Evolutionary conservation across 257 asterid genomes (phyloP).

Genomic region (Primulina huaijiensis): DNA sequence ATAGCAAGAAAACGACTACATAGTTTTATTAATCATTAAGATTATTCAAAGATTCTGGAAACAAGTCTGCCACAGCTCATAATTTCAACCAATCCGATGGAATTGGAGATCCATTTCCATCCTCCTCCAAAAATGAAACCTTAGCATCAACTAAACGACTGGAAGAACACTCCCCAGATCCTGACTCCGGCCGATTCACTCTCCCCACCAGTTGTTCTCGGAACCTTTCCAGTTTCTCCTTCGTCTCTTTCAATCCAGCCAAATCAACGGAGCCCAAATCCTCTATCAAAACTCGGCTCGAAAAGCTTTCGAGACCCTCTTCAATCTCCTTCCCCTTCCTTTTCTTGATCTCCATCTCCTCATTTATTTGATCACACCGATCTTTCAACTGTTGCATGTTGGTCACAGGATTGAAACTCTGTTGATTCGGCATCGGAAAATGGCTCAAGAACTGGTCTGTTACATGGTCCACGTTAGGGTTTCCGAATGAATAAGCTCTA

Average conservation of each 20-base stretch:
- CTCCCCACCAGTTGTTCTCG: constrained; percentile 7
- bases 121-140: not conserved
- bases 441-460: constrained; percentile 21
- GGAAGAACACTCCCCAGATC: constrained; percentile 2
- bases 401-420: constrained; percentile 20
- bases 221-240: constrained; percentile 35
- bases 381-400: constrained; percentile 34
- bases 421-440: constrained; percentile 15
- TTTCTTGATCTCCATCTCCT: constrained; percentile 24
- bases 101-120: not conserved
- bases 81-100: constrained; percentile 28
- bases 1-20: too few relatives aligned
- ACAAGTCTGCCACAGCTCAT: not conserved
- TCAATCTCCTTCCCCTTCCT: constrained; percentile 30
- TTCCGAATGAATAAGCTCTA: constrained; percentile 44
- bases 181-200: constrained; percentile 2
- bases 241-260: constrained; percentile 23
- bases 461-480: constrained; percentile 35
- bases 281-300: constrained; percentile 24
- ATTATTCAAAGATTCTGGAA: too few relatives aligned
- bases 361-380: constrained; percentile 26
- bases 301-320: constrained; percentile 24
- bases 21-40: too few relatives aligned
- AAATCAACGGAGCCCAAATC: constrained; percentile 9
- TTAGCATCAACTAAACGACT: not conserved